phyloP scores from a whole-genome alignment of 164 flowering plant genomes.

The Kingdonia uniflora region DNA sequence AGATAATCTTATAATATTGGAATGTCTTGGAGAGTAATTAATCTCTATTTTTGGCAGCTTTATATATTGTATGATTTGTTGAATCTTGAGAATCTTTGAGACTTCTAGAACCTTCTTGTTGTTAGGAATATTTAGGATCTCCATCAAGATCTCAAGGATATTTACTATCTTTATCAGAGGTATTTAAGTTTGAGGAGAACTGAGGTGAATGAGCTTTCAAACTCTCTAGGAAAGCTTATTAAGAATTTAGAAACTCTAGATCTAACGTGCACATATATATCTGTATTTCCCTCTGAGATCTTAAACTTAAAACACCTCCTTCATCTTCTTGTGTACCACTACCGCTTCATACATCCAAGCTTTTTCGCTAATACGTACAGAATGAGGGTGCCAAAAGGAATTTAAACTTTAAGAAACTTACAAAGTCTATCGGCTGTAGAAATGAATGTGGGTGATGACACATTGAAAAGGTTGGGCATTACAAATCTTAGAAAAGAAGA shows the following conservation, averaged over 20 bases:
- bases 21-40: too few species aligned
- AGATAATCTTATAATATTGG: too few species aligned
- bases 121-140: too few species aligned
- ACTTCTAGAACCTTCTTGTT: too few species aligned
- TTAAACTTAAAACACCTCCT: conserved; percentile 6
- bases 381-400: background rate
- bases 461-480: conserved; percentile 19
- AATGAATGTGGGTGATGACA: background rate
- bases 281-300: background rate
- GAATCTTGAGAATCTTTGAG: too few species aligned
- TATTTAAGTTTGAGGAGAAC: conserved; percentile 10
- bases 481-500: conserved; percentile 17
- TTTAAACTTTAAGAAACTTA: background rate
- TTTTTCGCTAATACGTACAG: background rate
- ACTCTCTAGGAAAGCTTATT: conserved; percentile 5
- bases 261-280: background rate
- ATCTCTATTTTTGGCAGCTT: too few species aligned
- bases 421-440: background rate
- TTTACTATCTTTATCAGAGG: too few species aligned
- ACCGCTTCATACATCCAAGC: background rate
- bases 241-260: conserved; percentile 6
- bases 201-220: conserved; percentile 1
- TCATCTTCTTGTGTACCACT: background rate
- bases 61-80: too few species aligned
- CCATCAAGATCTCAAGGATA: too few species aligned